Conservation (phyloP, 2,329 filamentous ascomycete genomes). For the Aciculosporium take region DNA sequence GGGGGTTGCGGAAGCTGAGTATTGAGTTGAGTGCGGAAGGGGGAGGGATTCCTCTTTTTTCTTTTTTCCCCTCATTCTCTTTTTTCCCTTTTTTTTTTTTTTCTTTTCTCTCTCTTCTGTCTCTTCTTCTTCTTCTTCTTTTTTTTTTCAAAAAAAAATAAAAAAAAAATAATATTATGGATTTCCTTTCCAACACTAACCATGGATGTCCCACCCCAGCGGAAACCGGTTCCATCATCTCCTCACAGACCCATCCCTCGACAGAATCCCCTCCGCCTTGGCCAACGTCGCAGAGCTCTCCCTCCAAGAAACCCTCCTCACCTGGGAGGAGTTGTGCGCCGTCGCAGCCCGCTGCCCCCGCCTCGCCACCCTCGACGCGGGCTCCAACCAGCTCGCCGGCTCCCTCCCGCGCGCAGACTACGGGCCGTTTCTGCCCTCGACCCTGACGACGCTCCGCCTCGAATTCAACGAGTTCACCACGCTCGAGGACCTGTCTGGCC, state of each 20-base stretch:
- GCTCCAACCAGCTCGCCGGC: slow-evolving; percentile 45
- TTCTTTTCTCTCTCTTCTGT: background rate
- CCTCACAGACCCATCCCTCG: slow-evolving; percentile 20
- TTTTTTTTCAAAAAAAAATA: too few species aligned
- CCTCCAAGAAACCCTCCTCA: slow-evolving; percentile 52
- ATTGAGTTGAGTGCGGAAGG: too few species aligned
- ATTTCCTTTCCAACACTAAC: too few species aligned
- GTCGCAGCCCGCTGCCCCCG: slow-evolving; percentile 38
- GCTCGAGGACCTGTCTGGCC: slow-evolving; percentile 40
- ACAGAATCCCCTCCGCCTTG: slow-evolving; percentile 27
- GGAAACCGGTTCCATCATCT: slow-evolving; percentile 54
- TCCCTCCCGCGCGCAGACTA: slow-evolving; percentile 30
- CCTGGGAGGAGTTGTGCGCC: slow-evolving; percentile 48
- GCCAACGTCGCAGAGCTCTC: slow-evolving; percentile 43
- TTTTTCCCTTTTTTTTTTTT: background rate
- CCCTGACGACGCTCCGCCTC: slow-evolving; percentile 49
- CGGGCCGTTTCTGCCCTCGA: slow-evolving; percentile 28
- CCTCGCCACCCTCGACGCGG: slow-evolving; percentile 35
- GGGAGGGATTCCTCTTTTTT: too few species aligned
- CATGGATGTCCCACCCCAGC: slow-evolving; percentile 25
- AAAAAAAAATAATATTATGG: too few species aligned
- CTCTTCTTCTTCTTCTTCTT: background rate
- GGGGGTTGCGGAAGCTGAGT: slow-evolving; percentile 49
- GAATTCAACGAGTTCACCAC: slow-evolving; percentile 57
- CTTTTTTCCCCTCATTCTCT: background rate